A percentile compares a stretch with the other conserved stretches of the same genome.
Conservation (phyloP, 177 flowering plant genomes). For the Vitis hybrid region DNA sequence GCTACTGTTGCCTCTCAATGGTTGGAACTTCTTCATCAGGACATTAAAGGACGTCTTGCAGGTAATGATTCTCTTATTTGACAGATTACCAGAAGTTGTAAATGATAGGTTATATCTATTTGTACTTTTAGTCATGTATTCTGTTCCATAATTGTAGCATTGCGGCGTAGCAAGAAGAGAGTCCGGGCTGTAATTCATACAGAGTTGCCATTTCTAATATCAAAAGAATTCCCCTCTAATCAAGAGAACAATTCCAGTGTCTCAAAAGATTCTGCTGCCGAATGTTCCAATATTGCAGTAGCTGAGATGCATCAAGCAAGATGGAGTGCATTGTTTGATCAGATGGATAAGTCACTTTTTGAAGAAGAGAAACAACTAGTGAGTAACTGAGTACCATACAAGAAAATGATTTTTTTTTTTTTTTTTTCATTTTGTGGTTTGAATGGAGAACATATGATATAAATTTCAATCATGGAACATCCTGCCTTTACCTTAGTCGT, state of each 20-base stretch:
- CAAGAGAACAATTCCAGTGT: slow-evolving; percentile 44
- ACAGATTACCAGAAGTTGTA: not conserved
- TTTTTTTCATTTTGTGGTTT: not conserved
- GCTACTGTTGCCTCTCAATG: slow-evolving; percentile 93
- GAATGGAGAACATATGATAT: no score
- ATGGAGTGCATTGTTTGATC: slow-evolving; percentile 69
- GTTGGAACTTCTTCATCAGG: slow-evolving; percentile 86
- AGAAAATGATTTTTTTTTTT: not conserved
- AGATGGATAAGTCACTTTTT: slow-evolving; percentile 69
- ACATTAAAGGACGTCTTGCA: slow-evolving; percentile 83
- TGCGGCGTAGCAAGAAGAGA: slow-evolving; percentile 80
- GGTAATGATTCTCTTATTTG: slow-evolving; percentile 38
- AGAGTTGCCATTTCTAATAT: slow-evolving; percentile 65
- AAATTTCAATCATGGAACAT: no score
- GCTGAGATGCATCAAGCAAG: slow-evolving; percentile 58
- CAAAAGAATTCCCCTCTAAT: slow-evolving; percentile 55
- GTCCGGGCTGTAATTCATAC: slow-evolving; percentile 62
- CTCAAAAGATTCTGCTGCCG: slow-evolving; percentile 20
- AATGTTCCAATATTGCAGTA: slow-evolving; percentile 22
- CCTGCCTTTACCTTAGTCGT: no score
- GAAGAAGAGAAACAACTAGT: slow-evolving; percentile 82
- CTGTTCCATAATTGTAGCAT: slow-evolving; percentile 45
- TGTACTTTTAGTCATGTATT: not conserved
- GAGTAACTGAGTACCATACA: slow-evolving; percentile 29
- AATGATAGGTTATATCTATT: not conserved